Percentiles rank a stretch among this genome's conserved stretches.
These are phyloP conservation scores for Macrocybe gigantea DNA, from an alignment of 768 basidiomycete genomes.

Conservation along the genomic window DNA sequence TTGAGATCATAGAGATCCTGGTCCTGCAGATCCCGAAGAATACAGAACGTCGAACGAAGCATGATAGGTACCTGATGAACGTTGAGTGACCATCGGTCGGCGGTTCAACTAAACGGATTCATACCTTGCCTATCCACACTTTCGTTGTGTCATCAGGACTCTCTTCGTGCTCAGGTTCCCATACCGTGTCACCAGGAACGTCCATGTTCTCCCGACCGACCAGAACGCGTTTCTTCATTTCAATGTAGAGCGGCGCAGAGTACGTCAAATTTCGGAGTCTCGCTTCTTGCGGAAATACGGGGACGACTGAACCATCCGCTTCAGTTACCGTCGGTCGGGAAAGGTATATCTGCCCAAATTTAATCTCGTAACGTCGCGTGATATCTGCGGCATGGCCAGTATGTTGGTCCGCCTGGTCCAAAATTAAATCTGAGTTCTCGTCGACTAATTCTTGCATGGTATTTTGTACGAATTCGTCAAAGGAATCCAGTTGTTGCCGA, in stretches of 20 bases:
- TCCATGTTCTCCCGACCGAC: slow-evolving; percentile 78
- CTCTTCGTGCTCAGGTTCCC: slow-evolving; percentile 71
- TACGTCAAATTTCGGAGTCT: slow-evolving; percentile 93
- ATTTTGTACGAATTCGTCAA: slow-evolving; percentile 98
- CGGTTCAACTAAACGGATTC: slow-evolving; percentile 12
- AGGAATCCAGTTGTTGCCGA: slow-evolving; percentile 94
- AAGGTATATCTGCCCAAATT: slow-evolving; percentile 96
- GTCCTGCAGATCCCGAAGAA: slow-evolving; percentile 74
- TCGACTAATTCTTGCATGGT: slow-evolving; percentile 99
- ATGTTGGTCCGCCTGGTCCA: slow-evolving; percentile 96
- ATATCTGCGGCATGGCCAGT: slow-evolving; percentile 77
- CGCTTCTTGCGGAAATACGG: slow-evolving; percentile 96
- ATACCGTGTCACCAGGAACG: slow-evolving; percentile 75
- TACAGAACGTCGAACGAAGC: slow-evolving; percentile 94
- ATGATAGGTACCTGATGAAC: slow-evolving; percentile 86
- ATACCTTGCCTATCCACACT: slow-evolving; percentile 92
- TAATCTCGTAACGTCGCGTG: slow-evolving; percentile 93
- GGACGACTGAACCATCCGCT: slow-evolving; percentile 88
- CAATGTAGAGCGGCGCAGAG: slow-evolving; percentile 91
- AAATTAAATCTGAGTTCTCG: slow-evolving; percentile 90
- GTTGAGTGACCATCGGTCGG: slow-evolving; percentile 1
- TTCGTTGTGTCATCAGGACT: slow-evolving; percentile 63
- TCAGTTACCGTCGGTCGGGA: slow-evolving; percentile 94
- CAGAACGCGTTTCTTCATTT: slow-evolving; percentile 85
- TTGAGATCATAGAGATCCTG: slow-evolving; percentile 85